These are phyloP conservation scores for Phytophthora pluvialis DNA, from an alignment of 352 stramenopile genomes.

Conservation along the genomic window DNA sequence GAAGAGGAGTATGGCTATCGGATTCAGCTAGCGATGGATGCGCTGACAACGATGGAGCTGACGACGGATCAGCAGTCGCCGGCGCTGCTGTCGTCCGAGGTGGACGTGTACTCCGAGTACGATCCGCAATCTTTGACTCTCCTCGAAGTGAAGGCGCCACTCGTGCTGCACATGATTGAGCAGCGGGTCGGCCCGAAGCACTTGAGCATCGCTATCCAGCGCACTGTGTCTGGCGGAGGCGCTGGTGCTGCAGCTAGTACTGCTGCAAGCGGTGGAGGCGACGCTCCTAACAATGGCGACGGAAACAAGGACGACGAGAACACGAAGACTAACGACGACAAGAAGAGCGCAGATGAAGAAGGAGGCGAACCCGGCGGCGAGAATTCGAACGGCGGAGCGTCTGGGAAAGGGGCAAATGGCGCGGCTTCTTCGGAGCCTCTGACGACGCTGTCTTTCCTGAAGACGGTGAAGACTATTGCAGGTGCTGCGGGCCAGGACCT, in stretches of 20 bases:
- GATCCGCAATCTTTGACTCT: constrained; percentile 75
- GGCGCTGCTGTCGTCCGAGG: constrained; percentile 71
- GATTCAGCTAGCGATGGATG: constrained; percentile 87
- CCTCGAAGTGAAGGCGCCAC: constrained; percentile 80
- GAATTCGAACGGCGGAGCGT: constrained; percentile 10
- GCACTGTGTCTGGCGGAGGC: constrained; percentile 63
- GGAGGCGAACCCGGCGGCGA: constrained; percentile 29
- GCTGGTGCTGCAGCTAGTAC: constrained; percentile 23
- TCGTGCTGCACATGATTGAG: constrained; percentile 91
- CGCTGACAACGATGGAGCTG: constrained; percentile 85
- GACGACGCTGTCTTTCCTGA: constrained; percentile 80
- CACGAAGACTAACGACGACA: constrained; percentile 28
- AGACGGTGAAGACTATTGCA: constrained; percentile 83
- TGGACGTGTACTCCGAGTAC: constrained; percentile 87
- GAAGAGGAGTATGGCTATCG: constrained; percentile 89
- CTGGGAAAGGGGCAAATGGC: constrained; percentile 28
- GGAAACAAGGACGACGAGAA: constrained; percentile 47
- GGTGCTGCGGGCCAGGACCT: constrained; percentile 77
- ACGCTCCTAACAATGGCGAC: constrained; percentile 39
- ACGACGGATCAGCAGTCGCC: constrained; percentile 69
- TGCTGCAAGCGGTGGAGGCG: constrained; percentile 33
- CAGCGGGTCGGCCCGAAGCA: constrained; percentile 80
- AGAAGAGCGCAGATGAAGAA: constrained; percentile 46
- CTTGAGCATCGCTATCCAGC: constrained; percentile 77
- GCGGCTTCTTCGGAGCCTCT: constrained; percentile 54